Evolutionary conservation across 257 asterid genomes (phyloP), one percentile per base, ranked within the genome.

Genomic region (Fraxinus anomala): DNA sequence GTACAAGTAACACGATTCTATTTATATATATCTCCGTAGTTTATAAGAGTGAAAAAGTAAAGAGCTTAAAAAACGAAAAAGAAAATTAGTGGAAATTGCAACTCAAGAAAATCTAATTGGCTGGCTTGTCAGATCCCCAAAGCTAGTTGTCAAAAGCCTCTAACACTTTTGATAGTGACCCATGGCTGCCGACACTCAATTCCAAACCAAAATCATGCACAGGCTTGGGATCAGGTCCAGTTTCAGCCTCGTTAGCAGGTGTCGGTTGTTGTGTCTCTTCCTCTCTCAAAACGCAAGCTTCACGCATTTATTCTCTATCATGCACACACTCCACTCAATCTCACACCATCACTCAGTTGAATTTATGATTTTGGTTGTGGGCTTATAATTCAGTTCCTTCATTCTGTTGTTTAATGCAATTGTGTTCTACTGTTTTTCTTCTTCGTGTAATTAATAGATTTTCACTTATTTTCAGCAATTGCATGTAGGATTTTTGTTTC

Each of bases 181-280:
- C 0, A 49, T 75, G 72, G 87, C 96, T 90, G 89, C 96, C 96
- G 97, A 92, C 97, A 92, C 97, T 86, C 54, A 44, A 72, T 77
- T 12, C 84, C 86, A 47, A 72, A 24, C 89, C 86, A 71, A 40
- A 65, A n/a, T 34, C 31, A 11, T 54, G 36, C 1, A 26, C 71
- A 78, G 87, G 79, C 65, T 37, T 79, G 76, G 80, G n/a, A 13
- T 39, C 80, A 79, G 85, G 70, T 28, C 70, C 85, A 65, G 88
- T 19, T 16, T 14, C 14, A 24, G 76, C 7, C 56, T 72, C 70
- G 23, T 80, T 34, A n/a, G 14, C 59, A 75, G 73, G 85, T 84
- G 85, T 81, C 85, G 76, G 28, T 68, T 83, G 28, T 68, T 83
- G 83, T 84, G 79, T 73, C 73, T 73, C 70, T 63, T 40, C 72